Base-by-base conservation (phyloP, 2,329 filamentous ascomycete species). In the Penicillium janthinellum region DNA sequence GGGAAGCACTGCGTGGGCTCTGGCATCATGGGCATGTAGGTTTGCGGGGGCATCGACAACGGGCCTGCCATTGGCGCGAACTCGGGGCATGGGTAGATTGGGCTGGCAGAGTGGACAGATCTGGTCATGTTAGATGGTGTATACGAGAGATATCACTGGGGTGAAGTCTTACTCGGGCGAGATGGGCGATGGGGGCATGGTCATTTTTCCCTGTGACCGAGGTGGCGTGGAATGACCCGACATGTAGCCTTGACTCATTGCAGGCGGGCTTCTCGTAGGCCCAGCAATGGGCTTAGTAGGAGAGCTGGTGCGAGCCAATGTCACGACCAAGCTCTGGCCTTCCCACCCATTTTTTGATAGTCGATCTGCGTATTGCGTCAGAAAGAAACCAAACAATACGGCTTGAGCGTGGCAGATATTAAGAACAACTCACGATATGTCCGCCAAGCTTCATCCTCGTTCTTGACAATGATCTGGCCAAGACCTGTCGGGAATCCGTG, bases 401-500 rank as follows among this genome's bases (percentile, higher is more conserved):
- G 15, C 12, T 15, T 38, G 20, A 14, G 14, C 15, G 22, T 22
- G 37, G 41, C 22, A n/a, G 4, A 25, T 7, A 39, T 12, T 5
- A 8, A 17, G 22, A 17, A 34, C 17, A 10, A 12, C 25, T 28
- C 60, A 79, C 77, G 73, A 58, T 78, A 79, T 37, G 77, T 79
- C 22, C 75, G 68, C 77, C 76, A 78, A 22, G 77, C 77, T 56
- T 78, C 76, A 17, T 79, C 77, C 63, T 78, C 76, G 48, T 78
- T 77, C 37, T 79, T 79, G 31, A 79, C 72, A 37, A 79, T 79
- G 50, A 79, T 79, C 63, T 79, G 77, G 2, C 77, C 77, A 2
- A 79, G 62, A 14, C 77, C 77, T 1, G 76, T 79, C 20, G 77
- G 76, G 54, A 77, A 74, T 4, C 77, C 77, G 59, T 78, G 72